Evolutionary conservation across 2,329 filamentous ascomycete genomes (phyloP).

Genomic region (Sarocladium oryzae): DNA sequence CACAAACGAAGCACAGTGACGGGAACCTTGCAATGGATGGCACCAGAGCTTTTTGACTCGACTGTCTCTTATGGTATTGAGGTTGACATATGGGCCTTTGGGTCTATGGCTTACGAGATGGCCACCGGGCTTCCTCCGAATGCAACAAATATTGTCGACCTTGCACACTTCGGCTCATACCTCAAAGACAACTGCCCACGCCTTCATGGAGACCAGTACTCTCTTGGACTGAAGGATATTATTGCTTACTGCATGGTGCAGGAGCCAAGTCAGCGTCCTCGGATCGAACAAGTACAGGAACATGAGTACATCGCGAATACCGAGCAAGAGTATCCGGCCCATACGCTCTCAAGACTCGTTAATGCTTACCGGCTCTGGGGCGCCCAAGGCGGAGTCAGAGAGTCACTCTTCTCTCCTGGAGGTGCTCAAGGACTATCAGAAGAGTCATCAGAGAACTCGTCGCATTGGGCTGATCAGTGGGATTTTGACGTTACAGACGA

Average conservation of each 20-base stretch:
- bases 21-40: slow-evolving; percentile 83
- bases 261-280: slow-evolving; percentile 60
- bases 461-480: too few relatives aligned
- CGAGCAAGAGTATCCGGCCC: slow-evolving; percentile 54
- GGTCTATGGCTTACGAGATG: slow-evolving; percentile 74
- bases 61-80: slow-evolving; percentile 61
- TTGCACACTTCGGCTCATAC: slow-evolving; percentile 46
- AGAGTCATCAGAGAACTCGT: slow-evolving; percentile 36
- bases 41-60: slow-evolving; percentile 66
- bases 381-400: slow-evolving; percentile 62
- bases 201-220: slow-evolving; percentile 66
- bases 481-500: too few relatives aligned
- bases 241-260: slow-evolving; percentile 68
- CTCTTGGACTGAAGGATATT: slow-evolving; percentile 59
- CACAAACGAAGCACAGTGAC: slow-evolving; percentile 77
- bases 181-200: slow-evolving; percentile 58
- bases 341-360: slow-evolving; percentile 58
- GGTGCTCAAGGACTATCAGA: slow-evolving; percentile 50
- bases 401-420: slow-evolving; percentile 54
- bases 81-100: slow-evolving; percentile 81
- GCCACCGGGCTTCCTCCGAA: slow-evolving; percentile 72
- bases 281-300: slow-evolving; percentile 61
- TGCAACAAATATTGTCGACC: slow-evolving; percentile 43
- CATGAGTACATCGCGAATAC: slow-evolving; percentile 65
- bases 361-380: slow-evolving; percentile 72